These are phyloP conservation scores for Citrus maxima DNA, from an alignment of 345 rosid genomes.

Conservation along the genomic window DNA sequence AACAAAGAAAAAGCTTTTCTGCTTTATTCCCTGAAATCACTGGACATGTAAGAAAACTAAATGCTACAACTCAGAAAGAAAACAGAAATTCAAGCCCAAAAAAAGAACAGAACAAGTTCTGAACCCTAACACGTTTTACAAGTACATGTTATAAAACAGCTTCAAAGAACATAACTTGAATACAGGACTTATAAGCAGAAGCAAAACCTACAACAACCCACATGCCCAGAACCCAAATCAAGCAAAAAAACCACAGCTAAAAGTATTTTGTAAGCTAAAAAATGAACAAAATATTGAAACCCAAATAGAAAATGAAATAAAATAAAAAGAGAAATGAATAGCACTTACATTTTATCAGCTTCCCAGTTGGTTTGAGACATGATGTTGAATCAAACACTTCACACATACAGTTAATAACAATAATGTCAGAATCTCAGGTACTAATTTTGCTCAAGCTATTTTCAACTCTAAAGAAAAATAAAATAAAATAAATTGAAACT, in stretches of 20 bases:
- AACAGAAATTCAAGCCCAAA: neutral
- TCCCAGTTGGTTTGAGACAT: constrained; percentile 99
- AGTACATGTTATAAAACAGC: constrained; percentile 3
- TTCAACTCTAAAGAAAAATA: constrained; percentile 19
- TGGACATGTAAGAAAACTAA: neutral
- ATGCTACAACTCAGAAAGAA: neutral
- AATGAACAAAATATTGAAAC: constrained; percentile 6
- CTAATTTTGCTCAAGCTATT: constrained; percentile 22
- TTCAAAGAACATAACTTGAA: constrained; percentile 23
- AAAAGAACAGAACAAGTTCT: constrained; percentile 2
- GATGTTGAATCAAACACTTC: constrained; percentile 22
- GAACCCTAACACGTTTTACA: constrained; percentile 42
- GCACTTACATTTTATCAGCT: constrained; percentile 97
- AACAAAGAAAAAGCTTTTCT: neutral
- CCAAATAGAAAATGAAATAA: constrained; percentile 4
- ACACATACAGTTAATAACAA: constrained; percentile 28
- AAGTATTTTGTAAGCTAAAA: neutral
- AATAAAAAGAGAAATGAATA: neutral
- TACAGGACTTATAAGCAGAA: constrained; percentile 13
- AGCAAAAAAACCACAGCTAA: neutral
- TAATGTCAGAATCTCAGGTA: constrained; percentile 41
- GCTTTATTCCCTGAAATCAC: neutral
- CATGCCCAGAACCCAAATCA: constrained; percentile 32
- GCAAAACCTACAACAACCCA: constrained; percentile 24
- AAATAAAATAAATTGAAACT: neutral